phyloP scores from a whole-genome alignment of 495 filamentous ascomycete species.

The Aspergillus bridgeri region DNA sequence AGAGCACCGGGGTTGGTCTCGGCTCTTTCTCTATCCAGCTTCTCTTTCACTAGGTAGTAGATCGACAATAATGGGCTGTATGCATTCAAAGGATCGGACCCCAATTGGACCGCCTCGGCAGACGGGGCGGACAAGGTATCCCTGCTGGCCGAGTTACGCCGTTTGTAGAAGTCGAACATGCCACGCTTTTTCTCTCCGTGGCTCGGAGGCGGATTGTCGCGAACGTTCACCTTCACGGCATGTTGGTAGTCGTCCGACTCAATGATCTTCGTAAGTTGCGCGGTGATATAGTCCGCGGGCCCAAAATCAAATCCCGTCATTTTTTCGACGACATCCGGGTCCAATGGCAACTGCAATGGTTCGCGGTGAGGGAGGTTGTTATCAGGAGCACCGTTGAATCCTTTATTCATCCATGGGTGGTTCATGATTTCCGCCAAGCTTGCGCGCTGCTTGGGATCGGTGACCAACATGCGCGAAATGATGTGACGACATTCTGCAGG shows the following conservation, averaged over 20 bases:
- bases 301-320: slow-evolving; percentile 99
- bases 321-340: slow-evolving; percentile 75
- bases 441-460: slow-evolving; percentile 83
- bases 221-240: slow-evolving; percentile 65
- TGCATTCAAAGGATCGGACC: slow-evolving; percentile 87
- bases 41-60: slow-evolving; percentile 94
- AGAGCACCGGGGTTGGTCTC: slow-evolving; percentile 62
- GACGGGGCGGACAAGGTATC: slow-evolving; percentile 88
- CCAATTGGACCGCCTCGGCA: slow-evolving; percentile 74
- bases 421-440: slow-evolving; percentile 89
- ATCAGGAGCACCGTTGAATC: slow-evolving; percentile 79
- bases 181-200: slow-evolving; percentile 83
- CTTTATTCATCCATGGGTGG: slow-evolving; percentile 97
- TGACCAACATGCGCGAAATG: slow-evolving; percentile 94
- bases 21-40: slow-evolving; percentile 74
- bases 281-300: slow-evolving; percentile 71
- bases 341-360: slow-evolving; percentile 79
- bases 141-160: slow-evolving; percentile 83
- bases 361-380: slow-evolving; percentile 85
- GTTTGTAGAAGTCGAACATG: slow-evolving; percentile 97
- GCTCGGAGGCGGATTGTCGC: slow-evolving; percentile 58
- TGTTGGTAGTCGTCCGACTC: slow-evolving; percentile 89
- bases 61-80: slow-evolving; percentile 90
- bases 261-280: slow-evolving; percentile 77
- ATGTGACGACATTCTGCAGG: slow-evolving; percentile 85